Base-by-base conservation (phyloP, 495 filamentous ascomycete species). In the Aspergillus coremiiformis region DNA sequence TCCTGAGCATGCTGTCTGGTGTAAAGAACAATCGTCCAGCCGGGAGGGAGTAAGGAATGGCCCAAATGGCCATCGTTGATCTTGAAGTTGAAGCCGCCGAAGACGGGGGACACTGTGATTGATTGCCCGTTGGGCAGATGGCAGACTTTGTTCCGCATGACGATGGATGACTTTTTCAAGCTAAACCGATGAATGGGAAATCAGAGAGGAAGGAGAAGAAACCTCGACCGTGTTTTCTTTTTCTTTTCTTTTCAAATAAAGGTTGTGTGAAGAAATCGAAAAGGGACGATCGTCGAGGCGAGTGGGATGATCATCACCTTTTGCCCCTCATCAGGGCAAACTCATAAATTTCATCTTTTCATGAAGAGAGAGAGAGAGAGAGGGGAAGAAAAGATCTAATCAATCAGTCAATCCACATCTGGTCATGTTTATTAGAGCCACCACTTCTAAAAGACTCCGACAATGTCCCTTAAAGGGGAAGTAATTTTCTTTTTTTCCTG, bases 21-120 rank as follows among this genome's bases (percentile, higher is more conserved):
- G 53, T 90, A 79, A 49, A 96, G 72, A 17, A 91, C 83, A 49
- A 95, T 83, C 2, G 85, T 93, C 90, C 90, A 96, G 30, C 90
- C 90, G 2, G 85, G 79, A 2, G 89, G 88, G 55, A 95, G 90
- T 21, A 82, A 74, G 17, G 79, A 78, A 53, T 83, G 78, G 59
- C 86, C 80, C 8, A 74, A 63, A 53, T 75, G 86, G 42, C 85
- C 73, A 39, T 91, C 85, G 66, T 89, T 84, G 26, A 82, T 79
- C 63, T 90, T 92, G 83, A 96, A 96, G 59, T 81, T 87, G 48
- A 92, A 74, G 42, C 90, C 90, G 26, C 85, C 89, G 65, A 95
- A 96, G 29, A 95, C 87, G 4, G 89, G 85, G 14, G 80, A 80
- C 20, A 95, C 83, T 0, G 83, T 84, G 55, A 93, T 77, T 57